Base-by-base conservation (phyloP, 805 yeast genomes). In the Nakazawaea ishiwadae region DNA sequence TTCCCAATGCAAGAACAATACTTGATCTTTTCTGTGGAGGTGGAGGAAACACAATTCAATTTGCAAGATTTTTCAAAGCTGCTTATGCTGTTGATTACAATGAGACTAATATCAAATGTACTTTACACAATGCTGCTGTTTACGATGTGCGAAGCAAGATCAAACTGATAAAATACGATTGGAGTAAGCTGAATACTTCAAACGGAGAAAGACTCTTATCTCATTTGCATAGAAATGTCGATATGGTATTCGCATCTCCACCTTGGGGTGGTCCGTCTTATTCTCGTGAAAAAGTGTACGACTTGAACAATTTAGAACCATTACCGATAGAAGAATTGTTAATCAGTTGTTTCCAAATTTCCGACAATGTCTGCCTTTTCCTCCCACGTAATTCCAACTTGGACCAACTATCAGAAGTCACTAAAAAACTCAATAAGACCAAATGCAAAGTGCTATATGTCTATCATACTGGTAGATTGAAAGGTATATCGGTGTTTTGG, bases 261-360 rank as follows among this genome's bases (percentile, higher is more conserved):
- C 95, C 95, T 0, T 86, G 95, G 95, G 95, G 93, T 26, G 95
- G 96, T 0, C 84, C 87, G 0, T 55, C 60, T 2, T 86, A 85
- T 56, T 60, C 63, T 37, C 51, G 58, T 18, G 48, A 59, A n/a
- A 55, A 56, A 0, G 47, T 49, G 2, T 81, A 72, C 56, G 79
- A 81, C 48, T 56, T 81, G 17, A 59, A 61, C 29, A 45, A 56
- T 8, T 45, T 74, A 48, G 49, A 58, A 34, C 89, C 89, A 0
- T 57, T 79, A 32, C 61, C 68, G 2, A 46, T 83, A 8, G 63
- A 67, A 16, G 57, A 60, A 23, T 54, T 82, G 6, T 56, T 81
- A 20, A 35, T 37, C n/a, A 69, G 69, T 16, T 58, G 78, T 45
- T 50, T 62, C 24, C 54, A 55, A 28, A 59, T 76, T 8, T 52